phyloP scores from a whole-genome alignment of 2,329 filamentous ascomycete species.

The Fusarium veterinarium region DNA sequence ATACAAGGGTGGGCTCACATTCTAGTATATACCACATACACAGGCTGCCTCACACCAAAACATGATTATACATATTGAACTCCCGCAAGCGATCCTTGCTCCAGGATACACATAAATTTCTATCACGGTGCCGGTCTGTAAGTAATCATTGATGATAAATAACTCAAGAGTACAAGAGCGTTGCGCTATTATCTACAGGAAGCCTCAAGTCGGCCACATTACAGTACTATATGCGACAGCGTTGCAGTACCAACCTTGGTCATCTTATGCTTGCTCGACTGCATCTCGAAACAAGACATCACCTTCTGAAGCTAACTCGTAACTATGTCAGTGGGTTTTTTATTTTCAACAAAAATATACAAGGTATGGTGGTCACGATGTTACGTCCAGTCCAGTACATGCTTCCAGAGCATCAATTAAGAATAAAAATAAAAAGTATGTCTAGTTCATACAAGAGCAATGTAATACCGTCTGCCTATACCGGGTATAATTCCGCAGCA shows the following conservation, averaged over 20 bases:
- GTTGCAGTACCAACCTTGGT: background rate
- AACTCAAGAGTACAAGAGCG: too few relatives aligned
- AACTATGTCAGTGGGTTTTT: too few relatives aligned
- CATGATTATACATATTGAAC: background rate
- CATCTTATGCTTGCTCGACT: background rate
- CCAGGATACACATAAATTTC: background rate
- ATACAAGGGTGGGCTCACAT: accelerated
- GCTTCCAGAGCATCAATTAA: constrained; percentile 22
- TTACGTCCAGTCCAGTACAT: background rate
- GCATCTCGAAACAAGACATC: background rate
- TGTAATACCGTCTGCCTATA: constrained; percentile 35
- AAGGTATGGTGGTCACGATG: background rate
- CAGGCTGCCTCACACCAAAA: accelerated
- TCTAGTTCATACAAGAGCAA: constrained; percentile 29
- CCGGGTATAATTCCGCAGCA: constrained; percentile 45
- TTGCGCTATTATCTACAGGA: background rate
- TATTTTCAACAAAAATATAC: too few relatives aligned
- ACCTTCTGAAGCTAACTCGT: too few relatives aligned
- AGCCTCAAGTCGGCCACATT: background rate
- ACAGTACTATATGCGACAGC: background rate
- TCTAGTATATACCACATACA: accelerated
- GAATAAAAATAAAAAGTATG: background rate
- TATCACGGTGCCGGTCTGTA: background rate
- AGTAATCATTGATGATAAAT: too few relatives aligned
- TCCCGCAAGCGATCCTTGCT: background rate